Evolutionary conservation across 768 basidiomycete genomes (phyloP).

Genomic region (Podaxis sp.): DNA sequence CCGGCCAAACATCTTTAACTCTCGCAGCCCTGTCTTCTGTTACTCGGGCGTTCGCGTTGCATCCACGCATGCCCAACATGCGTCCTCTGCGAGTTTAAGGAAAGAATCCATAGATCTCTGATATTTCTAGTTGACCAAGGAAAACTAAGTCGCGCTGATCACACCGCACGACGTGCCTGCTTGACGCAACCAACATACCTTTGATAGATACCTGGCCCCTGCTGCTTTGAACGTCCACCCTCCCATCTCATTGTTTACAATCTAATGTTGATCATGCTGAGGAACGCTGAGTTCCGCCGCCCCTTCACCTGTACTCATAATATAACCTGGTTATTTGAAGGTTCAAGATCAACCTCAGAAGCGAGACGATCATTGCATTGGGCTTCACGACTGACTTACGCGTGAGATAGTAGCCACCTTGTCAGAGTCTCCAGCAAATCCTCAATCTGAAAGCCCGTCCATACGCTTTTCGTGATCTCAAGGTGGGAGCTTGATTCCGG

Average conservation of each 20-base stretch:
- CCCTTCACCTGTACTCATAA: not conserved
- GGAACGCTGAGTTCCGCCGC: not conserved
- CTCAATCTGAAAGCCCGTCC: not conserved
- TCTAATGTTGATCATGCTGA: not conserved
- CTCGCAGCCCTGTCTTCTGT: too few species aligned
- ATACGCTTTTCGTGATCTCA: not conserved
- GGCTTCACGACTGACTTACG: not conserved
- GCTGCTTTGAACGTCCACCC: too few species aligned
- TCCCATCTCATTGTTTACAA: too few species aligned
- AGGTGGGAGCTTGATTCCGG: not conserved
- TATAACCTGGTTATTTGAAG: not conserved
- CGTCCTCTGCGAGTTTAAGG: too few species aligned
- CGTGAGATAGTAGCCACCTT: not conserved
- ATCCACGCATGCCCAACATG: too few species aligned
- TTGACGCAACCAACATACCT: not conserved
- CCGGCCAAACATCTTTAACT: too few species aligned
- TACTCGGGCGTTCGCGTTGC: too few species aligned
- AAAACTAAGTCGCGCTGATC: conserved; percentile 21
- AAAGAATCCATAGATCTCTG: too few species aligned
- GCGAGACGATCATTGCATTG: not conserved
- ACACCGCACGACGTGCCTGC: not conserved
- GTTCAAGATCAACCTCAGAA: not conserved
- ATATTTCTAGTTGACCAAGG: too few species aligned
- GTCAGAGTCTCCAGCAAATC: not conserved
- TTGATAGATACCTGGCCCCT: not conserved